Conservation (phyloP, 176 grass and related monocot species). For the Bromus sterilis region DNA sequence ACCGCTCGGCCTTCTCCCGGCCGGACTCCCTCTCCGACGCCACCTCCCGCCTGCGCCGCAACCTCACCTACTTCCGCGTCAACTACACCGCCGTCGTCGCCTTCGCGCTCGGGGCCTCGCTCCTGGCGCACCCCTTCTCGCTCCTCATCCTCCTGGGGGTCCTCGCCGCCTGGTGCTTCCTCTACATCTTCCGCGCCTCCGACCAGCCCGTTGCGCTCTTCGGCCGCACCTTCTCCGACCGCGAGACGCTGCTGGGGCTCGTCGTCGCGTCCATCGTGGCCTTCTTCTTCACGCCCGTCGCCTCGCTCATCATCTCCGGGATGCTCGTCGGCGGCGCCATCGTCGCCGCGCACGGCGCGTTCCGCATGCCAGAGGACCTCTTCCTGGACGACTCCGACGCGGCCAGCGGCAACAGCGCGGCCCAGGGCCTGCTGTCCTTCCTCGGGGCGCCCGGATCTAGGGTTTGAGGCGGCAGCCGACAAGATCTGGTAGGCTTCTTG, state of each 20-base stretch:
- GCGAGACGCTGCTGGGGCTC: constrained; percentile 80
- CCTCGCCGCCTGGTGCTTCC: constrained; percentile 83
- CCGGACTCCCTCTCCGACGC: constrained; percentile 87
- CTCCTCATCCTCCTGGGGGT: constrained; percentile 69
- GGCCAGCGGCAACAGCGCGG: constrained; percentile 22
- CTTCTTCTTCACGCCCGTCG: constrained; percentile 81
- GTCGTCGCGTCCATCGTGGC: constrained; percentile 52
- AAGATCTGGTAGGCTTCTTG: constrained; percentile 42
- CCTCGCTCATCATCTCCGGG: constrained; percentile 83
- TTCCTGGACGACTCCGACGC: constrained; percentile 76
- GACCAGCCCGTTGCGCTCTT: constrained; percentile 87
- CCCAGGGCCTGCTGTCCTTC: constrained; percentile 65
- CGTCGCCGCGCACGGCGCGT: constrained; percentile 72
- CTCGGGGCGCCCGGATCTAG: constrained; percentile 47
- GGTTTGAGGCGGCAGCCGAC: constrained; percentile 34
- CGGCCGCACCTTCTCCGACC: constrained; percentile 88
- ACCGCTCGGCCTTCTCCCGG: constrained; percentile 82
- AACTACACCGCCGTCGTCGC: constrained; percentile 90
- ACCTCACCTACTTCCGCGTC: constrained; percentile 94
- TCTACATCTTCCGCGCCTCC: constrained; percentile 84
- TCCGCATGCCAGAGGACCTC: constrained; percentile 72
- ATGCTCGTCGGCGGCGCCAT: constrained; percentile 61
- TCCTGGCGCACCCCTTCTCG: constrained; percentile 81
- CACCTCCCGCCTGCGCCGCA: constrained; percentile 87
- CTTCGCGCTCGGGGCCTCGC: constrained; percentile 59